These are phyloP conservation scores for Lichina pygmaea DNA, from an alignment of 495 filamentous ascomycete genomes.

Conservation along the genomic window DNA sequence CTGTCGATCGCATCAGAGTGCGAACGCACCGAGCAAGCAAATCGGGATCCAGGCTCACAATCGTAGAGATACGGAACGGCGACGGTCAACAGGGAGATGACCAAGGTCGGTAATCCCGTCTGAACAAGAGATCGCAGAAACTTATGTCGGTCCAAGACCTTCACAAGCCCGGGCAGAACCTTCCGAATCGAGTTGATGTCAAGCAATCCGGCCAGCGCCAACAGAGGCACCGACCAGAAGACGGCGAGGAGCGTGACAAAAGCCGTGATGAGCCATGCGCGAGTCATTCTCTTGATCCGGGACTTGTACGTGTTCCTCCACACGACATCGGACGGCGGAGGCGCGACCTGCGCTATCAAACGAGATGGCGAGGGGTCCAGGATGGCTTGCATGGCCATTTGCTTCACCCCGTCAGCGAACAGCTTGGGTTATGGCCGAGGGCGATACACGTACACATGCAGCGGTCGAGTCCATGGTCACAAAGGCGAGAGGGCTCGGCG, in stretches of 20 bases:
- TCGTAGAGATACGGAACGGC: constrained; percentile 86
- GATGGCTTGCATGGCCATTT: constrained; percentile 85
- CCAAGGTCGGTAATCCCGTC: constrained; percentile 63
- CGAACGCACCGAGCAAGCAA: not conserved
- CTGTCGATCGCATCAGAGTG: constrained; percentile 9
- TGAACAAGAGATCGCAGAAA: constrained; percentile 51
- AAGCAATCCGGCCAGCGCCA: constrained; percentile 51
- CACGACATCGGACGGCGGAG: constrained; percentile 65
- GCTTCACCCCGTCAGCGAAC: constrained; percentile 12
- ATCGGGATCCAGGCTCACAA: constrained; percentile 20
- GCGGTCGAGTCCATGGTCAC: constrained; percentile 92
- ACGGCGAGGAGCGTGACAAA: constrained; percentile 60
- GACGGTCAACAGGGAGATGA: constrained; percentile 64
- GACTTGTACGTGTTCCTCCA: constrained; percentile 89
- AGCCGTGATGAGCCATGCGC: constrained; percentile 57
- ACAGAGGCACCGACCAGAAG: constrained; percentile 69
- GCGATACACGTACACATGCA: constrained; percentile 21
- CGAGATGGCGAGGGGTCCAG: constrained; percentile 70
- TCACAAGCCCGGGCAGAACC: constrained; percentile 41
- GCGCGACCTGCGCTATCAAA: constrained; percentile 62
- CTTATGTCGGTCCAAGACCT: constrained; percentile 34
- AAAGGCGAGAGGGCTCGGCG: constrained; percentile 62
- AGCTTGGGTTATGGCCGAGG: not conserved
- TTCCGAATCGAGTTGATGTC: constrained; percentile 51
- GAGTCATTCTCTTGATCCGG: constrained; percentile 37